A percentile compares a stretch with the other conserved stretches of the same genome.
phyloP scores from a whole-genome alignment of 129 eudicot species.

The Flaveria trinervia region DNA sequence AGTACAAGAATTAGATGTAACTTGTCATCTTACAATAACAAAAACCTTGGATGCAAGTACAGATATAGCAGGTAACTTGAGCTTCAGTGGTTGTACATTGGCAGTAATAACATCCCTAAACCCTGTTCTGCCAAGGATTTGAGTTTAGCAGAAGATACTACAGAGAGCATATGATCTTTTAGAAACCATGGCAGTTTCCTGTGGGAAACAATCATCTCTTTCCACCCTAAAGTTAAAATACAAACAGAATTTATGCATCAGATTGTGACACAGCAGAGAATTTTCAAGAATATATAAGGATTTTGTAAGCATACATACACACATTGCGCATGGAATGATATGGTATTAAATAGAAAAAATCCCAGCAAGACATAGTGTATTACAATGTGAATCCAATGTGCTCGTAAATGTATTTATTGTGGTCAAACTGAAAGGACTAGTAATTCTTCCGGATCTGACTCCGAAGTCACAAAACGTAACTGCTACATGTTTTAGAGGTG shows the following conservation, averaged over 20 bases:
- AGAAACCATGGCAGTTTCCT: conserved; percentile 15
- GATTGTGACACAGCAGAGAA: neutral
- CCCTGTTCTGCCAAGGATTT: neutral
- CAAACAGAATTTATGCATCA: neutral
- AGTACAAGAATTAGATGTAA: conserved; percentile 35
- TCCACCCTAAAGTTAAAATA: conserved; percentile 32
- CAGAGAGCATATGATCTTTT: conserved; percentile 18
- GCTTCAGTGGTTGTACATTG: conserved; percentile 25
- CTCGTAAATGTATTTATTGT: neutral
- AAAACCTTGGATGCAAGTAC: conserved; percentile 18
- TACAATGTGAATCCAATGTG: neutral
- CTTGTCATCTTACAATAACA: conserved; percentile 29
- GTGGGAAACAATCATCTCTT: conserved; percentile 32
- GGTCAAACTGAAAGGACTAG: neutral
- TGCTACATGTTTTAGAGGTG: neutral
- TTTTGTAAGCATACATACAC: neutral
- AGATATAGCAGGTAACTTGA: conserved; percentile 24
- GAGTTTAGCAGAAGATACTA: conserved; percentile 23
- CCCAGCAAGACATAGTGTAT: neutral
- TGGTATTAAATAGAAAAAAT: neutral
- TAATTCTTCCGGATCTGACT: neutral
- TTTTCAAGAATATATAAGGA: neutral
- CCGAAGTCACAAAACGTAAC: neutral
- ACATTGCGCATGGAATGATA: neutral
- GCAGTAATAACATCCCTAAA: conserved; percentile 10